A percentile compares a stretch with the other conserved stretches of the same genome.
These are phyloP conservation scores for Sugiyamaella grinbergsii DNA, from an alignment of 1,139 yeast species.

Conservation along the genomic window DNA sequence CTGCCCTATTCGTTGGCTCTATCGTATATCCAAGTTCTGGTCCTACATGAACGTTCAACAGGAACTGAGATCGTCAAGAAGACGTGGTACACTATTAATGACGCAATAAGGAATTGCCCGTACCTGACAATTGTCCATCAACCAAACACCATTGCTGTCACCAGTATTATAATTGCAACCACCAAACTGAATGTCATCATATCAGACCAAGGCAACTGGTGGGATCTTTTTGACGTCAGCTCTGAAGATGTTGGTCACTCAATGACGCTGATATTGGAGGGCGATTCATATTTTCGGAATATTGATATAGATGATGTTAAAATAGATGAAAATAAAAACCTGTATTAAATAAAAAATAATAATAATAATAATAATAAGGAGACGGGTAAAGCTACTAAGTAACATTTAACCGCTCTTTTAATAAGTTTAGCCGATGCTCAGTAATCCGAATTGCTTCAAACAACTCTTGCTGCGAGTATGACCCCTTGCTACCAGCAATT, in stretches of 20 bases:
- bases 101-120: constrained; percentile 29
- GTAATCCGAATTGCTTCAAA: constrained; percentile 58
- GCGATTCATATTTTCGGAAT: constrained; percentile 15
- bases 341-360: constrained; percentile 6
- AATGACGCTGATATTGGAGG: constrained; percentile 28
- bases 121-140: constrained; percentile 32
- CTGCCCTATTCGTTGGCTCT: constrained; percentile 35
- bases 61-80: constrained; percentile 21
- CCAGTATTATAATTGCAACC: constrained; percentile 34
- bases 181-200: constrained; percentile 21
- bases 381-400: not conserved
- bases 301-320: not conserved
- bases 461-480: constrained; percentile 52
- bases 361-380: constrained; percentile 1
- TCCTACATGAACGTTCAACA: constrained; percentile 18
- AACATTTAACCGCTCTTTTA: constrained; percentile 37
- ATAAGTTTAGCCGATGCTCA: constrained; percentile 51
- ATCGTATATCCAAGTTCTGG: constrained; percentile 32
- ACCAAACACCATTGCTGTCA: constrained; percentile 36
- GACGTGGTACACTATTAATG: constrained; percentile 35
- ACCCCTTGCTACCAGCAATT: constrained; percentile 20
- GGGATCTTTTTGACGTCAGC: constrained; percentile 39
- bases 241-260: constrained; percentile 35
- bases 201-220: constrained; percentile 33
- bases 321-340: not conserved